Evolutionary conservation across 2,329 filamentous ascomycete genomes (phyloP).

Genomic region (Xylariaceae sp.): DNA sequence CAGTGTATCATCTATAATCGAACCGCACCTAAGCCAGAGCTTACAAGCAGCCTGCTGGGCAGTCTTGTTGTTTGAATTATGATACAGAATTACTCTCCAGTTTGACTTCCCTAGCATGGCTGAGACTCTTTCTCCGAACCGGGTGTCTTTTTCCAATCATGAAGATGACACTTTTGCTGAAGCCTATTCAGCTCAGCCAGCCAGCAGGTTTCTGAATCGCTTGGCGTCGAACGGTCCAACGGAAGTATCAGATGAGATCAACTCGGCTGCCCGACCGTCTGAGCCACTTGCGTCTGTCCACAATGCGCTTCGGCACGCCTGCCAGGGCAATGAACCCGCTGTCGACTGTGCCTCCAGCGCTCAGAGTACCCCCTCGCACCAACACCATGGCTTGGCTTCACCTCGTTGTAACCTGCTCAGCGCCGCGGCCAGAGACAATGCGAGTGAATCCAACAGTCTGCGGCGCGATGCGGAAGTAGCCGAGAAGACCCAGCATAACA

Average conservation of each 20-base stretch:
- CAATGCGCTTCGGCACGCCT: not conserved
- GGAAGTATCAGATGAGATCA: slow-evolving; percentile 8
- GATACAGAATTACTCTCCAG: no score
- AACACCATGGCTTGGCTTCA: slow-evolving; percentile 6
- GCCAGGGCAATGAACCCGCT: not conserved
- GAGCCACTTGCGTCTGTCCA: slow-evolving; percentile 15
- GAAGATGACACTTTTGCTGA: slow-evolving; percentile 26
- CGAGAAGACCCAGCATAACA: no score
- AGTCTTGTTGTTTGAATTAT: not conserved
- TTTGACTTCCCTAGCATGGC: no score
- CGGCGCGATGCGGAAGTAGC: no score
- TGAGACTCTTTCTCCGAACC: slow-evolving; percentile 5
- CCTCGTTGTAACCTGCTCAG: not conserved
- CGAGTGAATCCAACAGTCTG: not conserved
- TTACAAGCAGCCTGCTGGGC: not conserved
- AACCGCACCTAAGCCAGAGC: slow-evolving; percentile 11
- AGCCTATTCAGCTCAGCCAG: slow-evolving; percentile 20
- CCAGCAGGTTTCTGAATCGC: slow-evolving; percentile 21
- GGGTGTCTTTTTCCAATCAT: slow-evolving; percentile 9
- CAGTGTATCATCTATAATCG: no score
- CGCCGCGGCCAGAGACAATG: not conserved
- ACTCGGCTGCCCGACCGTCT: slow-evolving; percentile 2
- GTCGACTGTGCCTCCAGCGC: no score
- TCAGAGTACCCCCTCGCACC: no score
- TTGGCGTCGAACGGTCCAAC: slow-evolving; percentile 9